Evolutionary conservation across 1,139 yeast species (phyloP).

Genomic region (Oligophagozyma castellii): DNA sequence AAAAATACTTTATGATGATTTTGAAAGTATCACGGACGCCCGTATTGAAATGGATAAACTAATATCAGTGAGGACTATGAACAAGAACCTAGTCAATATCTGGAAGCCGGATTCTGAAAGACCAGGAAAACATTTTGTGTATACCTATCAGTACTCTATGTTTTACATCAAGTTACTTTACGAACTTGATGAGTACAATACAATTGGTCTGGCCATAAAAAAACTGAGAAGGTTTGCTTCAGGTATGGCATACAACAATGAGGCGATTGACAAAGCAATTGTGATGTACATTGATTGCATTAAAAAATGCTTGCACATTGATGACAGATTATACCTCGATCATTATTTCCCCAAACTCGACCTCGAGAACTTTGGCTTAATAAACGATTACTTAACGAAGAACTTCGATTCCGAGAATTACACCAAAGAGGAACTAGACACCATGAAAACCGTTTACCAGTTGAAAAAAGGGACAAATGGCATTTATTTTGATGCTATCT

Average conservation of each 20-base stretch:
- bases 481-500: slow-evolving; percentile 20
- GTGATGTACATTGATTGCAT: slow-evolving; percentile 13
- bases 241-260: slow-evolving; percentile 36
- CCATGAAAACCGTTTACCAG: slow-evolving; percentile 17
- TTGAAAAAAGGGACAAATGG: slow-evolving; percentile 23
- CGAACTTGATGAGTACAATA: slow-evolving; percentile 41
- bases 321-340: slow-evolving; percentile 19
- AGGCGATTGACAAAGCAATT: slow-evolving; percentile 18
- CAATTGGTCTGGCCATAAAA: slow-evolving; percentile 47
- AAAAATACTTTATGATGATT: slow-evolving; percentile 40
- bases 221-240: slow-evolving; percentile 65
- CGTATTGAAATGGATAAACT: slow-evolving; percentile 48
- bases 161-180: slow-evolving; percentile 49
- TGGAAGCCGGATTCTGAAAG: slow-evolving; percentile 92
- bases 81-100: slow-evolving; percentile 63
- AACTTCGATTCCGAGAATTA: slow-evolving; percentile 9
- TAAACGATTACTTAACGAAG: slow-evolving; percentile 12
- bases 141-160: slow-evolving; percentile 54
- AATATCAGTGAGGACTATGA: slow-evolving; percentile 52
- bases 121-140: slow-evolving; percentile 85
- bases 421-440: slow-evolving; percentile 10
- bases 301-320: slow-evolving; percentile 8
- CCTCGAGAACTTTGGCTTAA: slow-evolving; percentile 13
- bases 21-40: slow-evolving; percentile 41
- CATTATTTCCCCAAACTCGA: slow-evolving; percentile 14